Percentiles rank a stretch among this genome's conserved stretches.
phyloP scores from a whole-genome alignment of 2,329 filamentous ascomycete species.

The Epicoccum nigrum region DNA sequence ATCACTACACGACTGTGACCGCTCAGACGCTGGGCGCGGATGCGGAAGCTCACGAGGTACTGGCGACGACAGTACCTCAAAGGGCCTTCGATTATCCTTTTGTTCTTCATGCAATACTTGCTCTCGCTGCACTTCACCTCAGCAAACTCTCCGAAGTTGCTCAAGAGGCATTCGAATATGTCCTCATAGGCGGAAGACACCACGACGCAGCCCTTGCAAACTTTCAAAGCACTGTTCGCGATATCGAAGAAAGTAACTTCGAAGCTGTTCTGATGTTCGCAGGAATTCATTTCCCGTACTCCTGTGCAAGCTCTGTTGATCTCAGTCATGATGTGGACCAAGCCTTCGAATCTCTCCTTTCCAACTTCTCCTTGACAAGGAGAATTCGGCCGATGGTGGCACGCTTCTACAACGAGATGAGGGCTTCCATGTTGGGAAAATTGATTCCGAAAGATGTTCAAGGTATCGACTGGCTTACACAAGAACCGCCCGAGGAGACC shows the following conservation, averaged over 20 bases:
- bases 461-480: slow-evolving; percentile 22
- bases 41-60: slow-evolving; percentile 27
- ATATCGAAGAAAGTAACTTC: slow-evolving; percentile 49
- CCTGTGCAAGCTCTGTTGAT: slow-evolving; percentile 25
- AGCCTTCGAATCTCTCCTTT: slow-evolving; percentile 29
- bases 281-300: slow-evolving; percentile 30
- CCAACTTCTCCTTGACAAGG: slow-evolving; percentile 32
- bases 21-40: slow-evolving; percentile 30
- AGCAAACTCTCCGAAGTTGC: slow-evolving; percentile 39
- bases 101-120: slow-evolving; percentile 53
- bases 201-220: slow-evolving; percentile 27
- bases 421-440: slow-evolving; percentile 14
- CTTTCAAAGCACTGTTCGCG: slow-evolving; percentile 28
- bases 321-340: slow-evolving; percentile 20
- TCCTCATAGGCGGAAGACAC: slow-evolving; percentile 27
- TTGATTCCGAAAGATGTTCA: slow-evolving; percentile 32
- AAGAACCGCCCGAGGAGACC: slow-evolving; percentile 24
- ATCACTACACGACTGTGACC: slow-evolving; percentile 41
- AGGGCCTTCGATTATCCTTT: slow-evolving; percentile 52
- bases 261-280: slow-evolving; percentile 44
- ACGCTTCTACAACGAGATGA: slow-evolving; percentile 20
- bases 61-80: slow-evolving; percentile 31
- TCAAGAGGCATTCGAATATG: slow-evolving; percentile 18
- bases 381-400: slow-evolving; percentile 34
- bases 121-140: slow-evolving; percentile 53